phyloP scores from a whole-genome alignment of 331 rosid species.

The Malus hybrid region DNA sequence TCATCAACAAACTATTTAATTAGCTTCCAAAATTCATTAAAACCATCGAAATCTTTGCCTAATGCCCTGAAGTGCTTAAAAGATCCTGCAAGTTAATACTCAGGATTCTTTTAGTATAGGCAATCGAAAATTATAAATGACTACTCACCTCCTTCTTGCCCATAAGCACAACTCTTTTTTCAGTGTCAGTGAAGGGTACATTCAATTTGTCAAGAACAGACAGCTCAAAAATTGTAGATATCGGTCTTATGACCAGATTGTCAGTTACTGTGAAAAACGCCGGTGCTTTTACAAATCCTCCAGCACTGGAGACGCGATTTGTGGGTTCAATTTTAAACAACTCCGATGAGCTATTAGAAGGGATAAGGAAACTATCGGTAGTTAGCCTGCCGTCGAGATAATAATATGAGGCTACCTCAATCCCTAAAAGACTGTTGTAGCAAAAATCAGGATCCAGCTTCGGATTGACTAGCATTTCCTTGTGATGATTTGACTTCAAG shows the following conservation, averaged over 20 bases:
- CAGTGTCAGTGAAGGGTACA: background rate
- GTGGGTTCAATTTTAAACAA: background rate
- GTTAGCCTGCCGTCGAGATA: background rate
- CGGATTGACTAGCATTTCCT: background rate
- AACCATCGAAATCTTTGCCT: background rate
- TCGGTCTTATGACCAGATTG: background rate
- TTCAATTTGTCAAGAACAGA: conserved; percentile 1
- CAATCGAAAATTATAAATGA: background rate
- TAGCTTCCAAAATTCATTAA: background rate
- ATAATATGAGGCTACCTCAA: background rate
- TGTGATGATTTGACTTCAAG: background rate
- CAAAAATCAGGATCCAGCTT: background rate
- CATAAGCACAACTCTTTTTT: background rate
- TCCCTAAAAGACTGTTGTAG: background rate
- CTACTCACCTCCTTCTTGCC: background rate
- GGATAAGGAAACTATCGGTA: background rate
- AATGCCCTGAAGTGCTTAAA: too few relatives aligned
- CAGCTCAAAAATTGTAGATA: background rate
- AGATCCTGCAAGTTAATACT: background rate
- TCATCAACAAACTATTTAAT: too few relatives aligned
- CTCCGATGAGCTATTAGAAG: background rate
- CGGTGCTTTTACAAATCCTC: background rate
- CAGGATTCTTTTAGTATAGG: background rate
- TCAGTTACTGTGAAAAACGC: background rate
- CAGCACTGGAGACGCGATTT: background rate